Evolutionary conservation across 257 asterid species (phyloP).

Genomic region (Solanum peruvianum): DNA sequence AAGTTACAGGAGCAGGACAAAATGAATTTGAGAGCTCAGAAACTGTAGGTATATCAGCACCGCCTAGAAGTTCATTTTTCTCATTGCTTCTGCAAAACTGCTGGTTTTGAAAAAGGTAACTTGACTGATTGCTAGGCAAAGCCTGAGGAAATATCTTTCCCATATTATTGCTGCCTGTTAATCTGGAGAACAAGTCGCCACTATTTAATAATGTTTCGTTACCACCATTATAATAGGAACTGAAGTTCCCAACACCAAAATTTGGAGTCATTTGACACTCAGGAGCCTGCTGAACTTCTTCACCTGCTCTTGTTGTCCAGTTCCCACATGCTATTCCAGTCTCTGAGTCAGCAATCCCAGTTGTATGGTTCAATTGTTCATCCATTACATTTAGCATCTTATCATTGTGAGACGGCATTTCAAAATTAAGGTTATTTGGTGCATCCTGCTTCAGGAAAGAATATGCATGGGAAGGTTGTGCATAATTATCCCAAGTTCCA

Average conservation of each 20-base stretch:
- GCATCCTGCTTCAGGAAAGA: neutral
- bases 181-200: slow-evolving; percentile 5
- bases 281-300: slow-evolving; percentile 1
- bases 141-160: slow-evolving; percentile 1
- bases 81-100: slow-evolving; percentile 1
- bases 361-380: slow-evolving; percentile 6
- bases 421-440: slow-evolving; percentile 17
- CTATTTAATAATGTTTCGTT: slow-evolving; percentile 6
- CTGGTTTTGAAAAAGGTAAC: slow-evolving; percentile 7
- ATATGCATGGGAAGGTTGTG: slow-evolving; percentile 7
- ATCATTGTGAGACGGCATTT: slow-evolving; percentile 3
- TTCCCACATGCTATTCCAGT: slow-evolving; percentile 8
- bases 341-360: neutral
- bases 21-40: slow-evolving; percentile 17
- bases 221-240: slow-evolving; percentile 6
- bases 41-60: slow-evolving; percentile 4
- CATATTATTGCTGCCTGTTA: neutral
- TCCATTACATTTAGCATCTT: slow-evolving; percentile 8
- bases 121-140: slow-evolving; percentile 1
- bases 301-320: slow-evolving; percentile 11
- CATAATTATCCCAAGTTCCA: slow-evolving; percentile 14
- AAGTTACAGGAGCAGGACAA: slow-evolving; percentile 9
- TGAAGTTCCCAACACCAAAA: neutral
- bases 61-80: slow-evolving; percentile 11
- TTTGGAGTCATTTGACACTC: neutral